These are phyloP conservation scores for Edaphochlamys debaryana DNA, from an alignment of 139 green algal genomes.

Conservation along the genomic window DNA sequence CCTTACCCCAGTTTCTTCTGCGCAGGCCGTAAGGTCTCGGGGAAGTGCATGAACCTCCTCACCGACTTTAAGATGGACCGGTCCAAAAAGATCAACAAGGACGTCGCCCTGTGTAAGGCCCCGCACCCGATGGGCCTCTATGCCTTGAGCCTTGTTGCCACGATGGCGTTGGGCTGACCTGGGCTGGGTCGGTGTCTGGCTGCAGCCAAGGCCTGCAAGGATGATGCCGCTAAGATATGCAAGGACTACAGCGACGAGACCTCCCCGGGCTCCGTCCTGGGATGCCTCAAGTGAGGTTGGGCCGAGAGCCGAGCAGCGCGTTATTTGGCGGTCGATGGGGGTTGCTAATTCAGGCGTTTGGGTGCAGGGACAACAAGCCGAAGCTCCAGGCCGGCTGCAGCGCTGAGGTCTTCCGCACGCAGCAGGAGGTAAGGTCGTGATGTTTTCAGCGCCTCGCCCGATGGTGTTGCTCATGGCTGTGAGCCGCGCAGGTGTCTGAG, in stretches of 20 bases:
- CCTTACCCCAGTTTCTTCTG: background rate
- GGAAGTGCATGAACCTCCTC: slow-evolving; percentile 53
- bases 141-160: background rate
- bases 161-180: background rate
- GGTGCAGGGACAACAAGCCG: slow-evolving; percentile 55
- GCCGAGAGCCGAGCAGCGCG: background rate
- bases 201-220: slow-evolving; percentile 73
- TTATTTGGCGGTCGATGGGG: background rate
- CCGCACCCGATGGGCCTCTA: background rate
- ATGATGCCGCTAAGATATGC: slow-evolving; percentile 76
- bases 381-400: slow-evolving; percentile 63
- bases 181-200: background rate
- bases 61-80: slow-evolving; percentile 61
- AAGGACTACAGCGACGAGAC: slow-evolving; percentile 47
- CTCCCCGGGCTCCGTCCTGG: slow-evolving; percentile 56
- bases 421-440: slow-evolving; percentile 56
- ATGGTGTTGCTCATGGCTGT: background rate
- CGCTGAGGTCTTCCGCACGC: slow-evolving; percentile 62
- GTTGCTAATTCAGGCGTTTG: background rate
- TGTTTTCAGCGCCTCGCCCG: background rate
- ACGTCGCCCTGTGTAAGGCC: slow-evolving; percentile 72
- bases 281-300: slow-evolving; percentile 65
- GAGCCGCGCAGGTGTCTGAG: slow-evolving; percentile 66
- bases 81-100: slow-evolving; percentile 81
- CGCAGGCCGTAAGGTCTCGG: slow-evolving; percentile 62